Evolutionary conservation across 257 asterid species (phyloP), one percentile per base, ranked within the genome.

Genomic region (Primulina huaijiensis): DNA sequence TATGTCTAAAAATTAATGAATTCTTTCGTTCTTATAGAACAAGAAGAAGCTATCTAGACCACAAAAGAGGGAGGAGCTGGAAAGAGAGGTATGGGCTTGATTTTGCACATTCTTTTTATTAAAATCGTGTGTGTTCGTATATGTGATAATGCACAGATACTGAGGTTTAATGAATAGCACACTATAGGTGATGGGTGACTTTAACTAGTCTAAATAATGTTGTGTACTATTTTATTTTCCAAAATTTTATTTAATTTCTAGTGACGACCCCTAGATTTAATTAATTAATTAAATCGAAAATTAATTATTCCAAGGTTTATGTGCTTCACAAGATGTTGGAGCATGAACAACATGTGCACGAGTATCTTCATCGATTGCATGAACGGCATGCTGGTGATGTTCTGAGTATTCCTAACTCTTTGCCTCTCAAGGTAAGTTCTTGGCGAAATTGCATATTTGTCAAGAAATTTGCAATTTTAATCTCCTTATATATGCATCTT

Each of bases 271-370:
- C 2, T 0, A 67, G 2, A 9, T 31, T 25, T 60, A 43, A 46
- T n/a, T 63, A 8, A 21, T 20, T 37, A 69, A 14, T 65, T 21
- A 5, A 74, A 56, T 65, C 7, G 57, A 11, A 50, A 31, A 62
- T 11, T 60, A 37, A 29, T 33, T 2, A 12, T 25, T 30, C 21
- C 17, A 52, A 85, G 98, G 95, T 92, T 16, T 64, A 75, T 5
- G 87, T 74, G 68, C 94, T 90, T 23, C 80, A 80, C 67, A 84
- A 90, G 78, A 89, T 86, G 90, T 86, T 93, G 79, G 87, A 74
- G 7, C 84, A 89, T 62, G 98, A 93, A 69, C 82, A 89, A 70
- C 89, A 81, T 74, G 86, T 90, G 74, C 92, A 79, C 65, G 85
- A 86, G 67, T 87, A 79, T 82, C 86, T 90, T 53, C 84, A 86